Evolutionary conservation across 306 rosid genomes (phyloP).

Genomic region (Cotoneaster glaucophyllus): DNA sequence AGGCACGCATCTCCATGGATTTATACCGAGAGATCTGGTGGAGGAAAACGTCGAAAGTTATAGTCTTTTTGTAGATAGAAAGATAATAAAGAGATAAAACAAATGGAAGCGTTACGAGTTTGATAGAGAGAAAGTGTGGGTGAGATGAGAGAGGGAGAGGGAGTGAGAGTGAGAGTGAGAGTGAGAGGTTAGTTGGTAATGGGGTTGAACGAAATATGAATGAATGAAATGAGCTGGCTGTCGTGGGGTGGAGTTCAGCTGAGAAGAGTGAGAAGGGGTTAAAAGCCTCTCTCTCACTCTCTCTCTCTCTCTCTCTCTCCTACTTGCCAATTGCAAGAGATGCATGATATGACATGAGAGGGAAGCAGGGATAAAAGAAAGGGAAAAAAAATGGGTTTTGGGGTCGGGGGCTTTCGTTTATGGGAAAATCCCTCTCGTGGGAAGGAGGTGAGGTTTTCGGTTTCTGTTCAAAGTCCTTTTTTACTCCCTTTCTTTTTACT

Average conservation of each 20-base stretch:
- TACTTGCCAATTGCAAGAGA: conserved; percentile 26
- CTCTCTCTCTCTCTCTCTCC: background rate
- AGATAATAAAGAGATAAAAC: background rate
- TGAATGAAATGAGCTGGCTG: conserved; percentile 69
- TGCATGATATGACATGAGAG: conserved; percentile 78
- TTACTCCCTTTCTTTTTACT: background rate
- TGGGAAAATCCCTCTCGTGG: conserved; percentile 45
- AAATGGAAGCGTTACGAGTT: conserved; percentile 5
- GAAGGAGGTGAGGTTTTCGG: conserved; percentile 41
- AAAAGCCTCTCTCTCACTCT: background rate
- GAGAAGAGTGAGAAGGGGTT: background rate
- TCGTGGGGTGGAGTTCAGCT: conserved; percentile 34
- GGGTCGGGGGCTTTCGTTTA: conserved; percentile 35
- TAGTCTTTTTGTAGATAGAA: conserved; percentile 8
- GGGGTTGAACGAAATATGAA: conserved; percentile 35
- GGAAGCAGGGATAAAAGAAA: background rate
- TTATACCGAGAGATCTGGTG: conserved; percentile 64
- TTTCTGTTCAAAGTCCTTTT: conserved; percentile 6
- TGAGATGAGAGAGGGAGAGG: conserved; percentile 4
- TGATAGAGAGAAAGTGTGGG: conserved; percentile 5
- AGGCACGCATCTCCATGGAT: conserved; percentile 45
- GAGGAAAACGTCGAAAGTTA: conserved; percentile 39
- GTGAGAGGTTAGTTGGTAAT: conserved; percentile 37
- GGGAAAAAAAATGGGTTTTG: conserved; percentile 14
- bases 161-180: conserved; percentile 13